Base-by-base conservation (phyloP, 148 eudicot genomes). In the Persicaria tinctoria region DNA sequence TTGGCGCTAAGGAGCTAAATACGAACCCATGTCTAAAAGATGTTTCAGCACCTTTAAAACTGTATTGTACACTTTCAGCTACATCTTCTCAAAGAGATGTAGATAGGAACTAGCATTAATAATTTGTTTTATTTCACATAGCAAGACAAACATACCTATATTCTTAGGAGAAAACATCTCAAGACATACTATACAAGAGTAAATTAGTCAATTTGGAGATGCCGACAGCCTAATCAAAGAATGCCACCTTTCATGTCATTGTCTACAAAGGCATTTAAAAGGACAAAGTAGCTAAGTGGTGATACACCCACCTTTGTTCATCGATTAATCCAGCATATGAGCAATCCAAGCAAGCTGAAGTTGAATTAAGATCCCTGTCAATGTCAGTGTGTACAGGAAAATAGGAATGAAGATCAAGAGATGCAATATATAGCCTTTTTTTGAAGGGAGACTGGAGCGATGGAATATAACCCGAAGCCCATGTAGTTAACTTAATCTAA, bases 301-400 rank as follows among this genome's bases (percentile, higher is more conserved):
- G 38, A 57, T 57, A 57, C 53, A 18, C 63, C 63, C 32, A 57
- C 38, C 63, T 57, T 5, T 57, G 18, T 57, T 57, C 63, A 3
- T 57, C 8, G 27, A 6, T 17, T 57, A 17, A 5, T 57, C 38
- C 18, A 10, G 0, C 20, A 18, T 57, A 57, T 57, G 38, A 57
- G 63, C 27, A 8, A 57, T 20, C 27, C 63, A 53, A 57, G 63
- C 63, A 17, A 57, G 63, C 11, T 57, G 63, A 57, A 57, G 63
- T 57, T 6, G 63, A 6, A 57, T 17, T 57, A 20, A 57, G 63
- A 57, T 57, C 38, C 63, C 63, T 57, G 63, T 57, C 63, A 57
- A 27, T 57, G 63, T 57, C 11, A 57, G 63, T 18, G 18, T 6
- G 11, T 50, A 50, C 53, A 50, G 53, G 18, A 55, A 6, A 50